These are phyloP conservation scores for Escovopsis sp. DNA, from an alignment of 2,329 filamentous ascomycete genomes.

Conservation along the genomic window DNA sequence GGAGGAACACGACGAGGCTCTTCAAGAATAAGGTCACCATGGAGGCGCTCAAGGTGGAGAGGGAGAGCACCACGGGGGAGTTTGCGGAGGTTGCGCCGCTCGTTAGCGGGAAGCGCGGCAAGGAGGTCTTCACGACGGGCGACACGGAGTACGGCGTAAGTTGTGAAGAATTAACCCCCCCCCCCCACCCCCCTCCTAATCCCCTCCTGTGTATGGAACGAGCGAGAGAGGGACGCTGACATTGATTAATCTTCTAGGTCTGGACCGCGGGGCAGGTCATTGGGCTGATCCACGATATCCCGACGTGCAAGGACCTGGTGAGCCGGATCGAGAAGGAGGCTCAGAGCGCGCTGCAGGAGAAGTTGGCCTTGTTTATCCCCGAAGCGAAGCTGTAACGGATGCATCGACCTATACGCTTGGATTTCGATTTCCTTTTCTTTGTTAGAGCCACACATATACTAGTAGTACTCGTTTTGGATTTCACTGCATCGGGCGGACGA, in stretches of 20 bases:
- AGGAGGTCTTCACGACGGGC: conserved; percentile 83
- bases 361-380: conserved; percentile 38
- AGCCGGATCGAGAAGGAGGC: conserved; percentile 66
- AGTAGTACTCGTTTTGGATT: too few species aligned
- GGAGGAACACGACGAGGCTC: conserved; percentile 82
- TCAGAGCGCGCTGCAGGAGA: conserved; percentile 47
- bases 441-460: background rate
- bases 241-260: conserved; percentile 37
- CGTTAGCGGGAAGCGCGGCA: conserved; percentile 80
- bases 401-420: too few species aligned
- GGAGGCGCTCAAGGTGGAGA: conserved; percentile 70
- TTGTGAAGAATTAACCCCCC: conserved; percentile 11
- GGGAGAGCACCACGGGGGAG: conserved; percentile 67
- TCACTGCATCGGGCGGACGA: too few species aligned
- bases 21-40: conserved; percentile 82
- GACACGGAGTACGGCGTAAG: conserved; percentile 80
- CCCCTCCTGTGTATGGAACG: background rate
- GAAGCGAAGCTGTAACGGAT: conserved; percentile 41
- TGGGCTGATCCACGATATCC: conserved; percentile 70
- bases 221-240: background rate
- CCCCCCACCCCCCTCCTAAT: background rate
- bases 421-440: conserved; percentile 1
- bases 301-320: conserved; percentile 55
- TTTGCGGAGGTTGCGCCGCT: conserved; percentile 78
- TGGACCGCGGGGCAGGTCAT: conserved; percentile 98